Conservation (phyloP, 2,329 filamentous ascomycete species). For the Blastomyces parvus region DNA sequence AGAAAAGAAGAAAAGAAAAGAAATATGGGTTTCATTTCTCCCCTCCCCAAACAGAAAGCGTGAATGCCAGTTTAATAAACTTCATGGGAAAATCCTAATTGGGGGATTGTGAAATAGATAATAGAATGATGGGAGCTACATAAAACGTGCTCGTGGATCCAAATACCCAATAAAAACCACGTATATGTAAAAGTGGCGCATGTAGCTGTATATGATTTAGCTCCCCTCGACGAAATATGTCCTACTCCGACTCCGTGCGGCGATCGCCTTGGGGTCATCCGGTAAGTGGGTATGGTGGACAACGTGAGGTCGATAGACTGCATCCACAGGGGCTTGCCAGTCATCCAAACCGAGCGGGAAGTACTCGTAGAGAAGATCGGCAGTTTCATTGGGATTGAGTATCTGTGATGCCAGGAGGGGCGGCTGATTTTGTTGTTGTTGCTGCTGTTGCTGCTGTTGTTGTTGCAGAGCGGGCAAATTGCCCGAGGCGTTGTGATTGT, state of each 20-base stretch:
- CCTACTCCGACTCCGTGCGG: constrained; percentile 56
- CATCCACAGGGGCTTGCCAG: constrained; percentile 82
- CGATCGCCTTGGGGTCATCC: constrained; percentile 59
- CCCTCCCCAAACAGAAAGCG: neutral
- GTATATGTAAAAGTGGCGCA: neutral
- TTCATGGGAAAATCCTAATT: neutral
- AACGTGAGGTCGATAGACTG: constrained; percentile 82
- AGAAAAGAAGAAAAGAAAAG: neutral
- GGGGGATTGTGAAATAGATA: neutral
- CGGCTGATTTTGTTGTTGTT: constrained; percentile 13
- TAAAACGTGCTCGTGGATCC: neutral
- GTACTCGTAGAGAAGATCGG: constrained; percentile 85
- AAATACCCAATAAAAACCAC: neutral
- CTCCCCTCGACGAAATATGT: constrained; percentile 54
- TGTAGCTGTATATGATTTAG: neutral
- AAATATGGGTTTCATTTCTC: neutral
- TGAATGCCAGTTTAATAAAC: neutral
- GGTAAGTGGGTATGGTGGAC: constrained; percentile 75
- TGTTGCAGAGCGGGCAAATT: constrained; percentile 23
- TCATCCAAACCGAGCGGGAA: constrained; percentile 87
- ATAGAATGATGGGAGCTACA: neutral
- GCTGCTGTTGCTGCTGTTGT: constrained; percentile 12
- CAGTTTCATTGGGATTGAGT: constrained; percentile 51
- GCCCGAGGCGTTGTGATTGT: constrained; percentile 21
- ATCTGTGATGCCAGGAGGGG: constrained; percentile 47